A percentile compares a stretch with the other conserved stretches of the same genome.
Conservation (phyloP, 208 protist genomes). For the Porcisia deanei region DNA sequence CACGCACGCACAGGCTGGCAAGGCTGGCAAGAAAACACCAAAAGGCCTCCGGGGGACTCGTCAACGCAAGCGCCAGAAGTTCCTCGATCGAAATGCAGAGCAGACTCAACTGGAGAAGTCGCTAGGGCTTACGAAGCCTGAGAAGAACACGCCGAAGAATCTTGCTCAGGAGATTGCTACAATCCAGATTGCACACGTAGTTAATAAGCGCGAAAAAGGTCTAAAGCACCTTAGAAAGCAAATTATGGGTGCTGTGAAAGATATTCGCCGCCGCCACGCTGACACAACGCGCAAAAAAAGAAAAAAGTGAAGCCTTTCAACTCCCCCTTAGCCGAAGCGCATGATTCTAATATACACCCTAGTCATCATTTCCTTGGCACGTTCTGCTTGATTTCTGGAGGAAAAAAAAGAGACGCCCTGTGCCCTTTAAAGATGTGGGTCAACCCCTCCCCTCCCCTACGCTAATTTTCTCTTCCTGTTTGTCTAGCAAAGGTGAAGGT, state of each 20-base stretch:
- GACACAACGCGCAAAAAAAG: constrained; percentile 44
- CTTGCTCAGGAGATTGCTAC: constrained; percentile 77
- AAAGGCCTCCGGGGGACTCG: constrained; percentile 69
- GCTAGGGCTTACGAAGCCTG: constrained; percentile 42
- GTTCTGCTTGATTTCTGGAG: neutral
- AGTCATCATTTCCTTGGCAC: neutral
- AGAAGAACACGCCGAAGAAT: constrained; percentile 46
- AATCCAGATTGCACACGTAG: constrained; percentile 71
- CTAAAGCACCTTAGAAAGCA: constrained; percentile 73
- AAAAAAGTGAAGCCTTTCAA: constrained; percentile 7
- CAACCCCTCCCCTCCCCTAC: neutral
- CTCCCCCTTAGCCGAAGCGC: neutral
- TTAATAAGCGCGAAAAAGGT: constrained; percentile 81
- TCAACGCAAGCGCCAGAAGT: constrained; percentile 65
- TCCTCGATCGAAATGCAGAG: constrained; percentile 46
- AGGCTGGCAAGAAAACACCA: constrained; percentile 73
- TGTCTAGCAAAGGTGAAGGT: neutral
- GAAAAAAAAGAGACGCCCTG: neutral
- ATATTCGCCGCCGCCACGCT: constrained; percentile 51
- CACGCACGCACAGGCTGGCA: constrained; percentile 72
- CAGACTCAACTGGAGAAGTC: constrained; percentile 71
- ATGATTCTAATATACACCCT: neutral
- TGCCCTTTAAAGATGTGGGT: neutral
- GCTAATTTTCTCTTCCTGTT: neutral
- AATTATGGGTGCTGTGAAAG: constrained; percentile 72